These are phyloP conservation scores for Cicer judaicum DNA, from an alignment of 306 rosid genomes.

Conservation along the genomic window DNA sequence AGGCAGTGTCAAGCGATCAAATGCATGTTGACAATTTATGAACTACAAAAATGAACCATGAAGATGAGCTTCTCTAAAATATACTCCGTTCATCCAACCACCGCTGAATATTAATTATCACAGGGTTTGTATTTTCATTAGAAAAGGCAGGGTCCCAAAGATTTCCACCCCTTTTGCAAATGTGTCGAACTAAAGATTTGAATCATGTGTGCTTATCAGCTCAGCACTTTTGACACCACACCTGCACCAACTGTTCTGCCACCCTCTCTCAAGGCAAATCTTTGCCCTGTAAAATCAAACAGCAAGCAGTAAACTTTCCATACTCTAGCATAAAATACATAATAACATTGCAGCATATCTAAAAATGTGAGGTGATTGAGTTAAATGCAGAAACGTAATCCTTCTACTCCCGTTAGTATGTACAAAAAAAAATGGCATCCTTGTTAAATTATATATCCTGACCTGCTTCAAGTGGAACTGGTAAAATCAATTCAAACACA, in stretches of 20 bases:
- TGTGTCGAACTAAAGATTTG: conserved; percentile 37
- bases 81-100: conserved; percentile 49
- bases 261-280: conserved; percentile 99
- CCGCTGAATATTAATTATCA: conserved; percentile 44
- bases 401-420: background rate
- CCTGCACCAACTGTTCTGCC: conserved; percentile 99
- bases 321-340: conserved; percentile 15
- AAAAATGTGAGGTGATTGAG: conserved; percentile 14
- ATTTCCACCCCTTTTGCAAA: conserved; percentile 40
- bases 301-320: conserved; percentile 22
- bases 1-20: conserved; percentile 41
- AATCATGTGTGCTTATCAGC: conserved; percentile 46
- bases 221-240: conserved; percentile 90
- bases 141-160: conserved; percentile 32
- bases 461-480: conserved; percentile 97
- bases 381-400: background rate
- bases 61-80: conserved; percentile 48
- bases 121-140: conserved; percentile 49
- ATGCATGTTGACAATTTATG: conserved; percentile 47
- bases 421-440: background rate
- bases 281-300: conserved; percentile 72
- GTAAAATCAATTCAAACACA: conserved; percentile 74
- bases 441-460: conserved; percentile 29
- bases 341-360: background rate
- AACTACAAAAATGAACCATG: conserved; percentile 53